Conservation (phyloP, 2,329 filamentous ascomycete genomes). For the Phialocephala subalpina region DNA sequence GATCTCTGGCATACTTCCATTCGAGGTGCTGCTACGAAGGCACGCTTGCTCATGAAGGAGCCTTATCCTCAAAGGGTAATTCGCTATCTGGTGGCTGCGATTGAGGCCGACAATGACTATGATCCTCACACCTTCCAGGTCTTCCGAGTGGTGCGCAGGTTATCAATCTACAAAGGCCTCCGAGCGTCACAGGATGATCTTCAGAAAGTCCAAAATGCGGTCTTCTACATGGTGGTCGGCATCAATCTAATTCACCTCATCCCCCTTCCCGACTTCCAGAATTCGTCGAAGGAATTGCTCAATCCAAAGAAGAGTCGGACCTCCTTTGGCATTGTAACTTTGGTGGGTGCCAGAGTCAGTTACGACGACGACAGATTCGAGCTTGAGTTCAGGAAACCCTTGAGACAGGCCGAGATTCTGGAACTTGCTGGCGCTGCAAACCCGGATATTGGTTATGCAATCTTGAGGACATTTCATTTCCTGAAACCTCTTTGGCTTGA, state of each 20-base stretch:
- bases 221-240: conserved; percentile 74
- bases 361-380: conserved; percentile 72
- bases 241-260: conserved; percentile 75
- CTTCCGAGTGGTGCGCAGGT: conserved; percentile 72
- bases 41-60: conserved; percentile 57
- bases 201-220: conserved; percentile 67
- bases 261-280: conserved; percentile 65
- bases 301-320: conserved; percentile 54
- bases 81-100: conserved; percentile 66
- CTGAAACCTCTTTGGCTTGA: conserved; percentile 72
- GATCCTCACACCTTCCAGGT: conserved; percentile 72
- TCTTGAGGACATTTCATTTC: conserved; percentile 67
- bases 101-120: conserved; percentile 74
- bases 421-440: conserved; percentile 71
- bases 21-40: conserved; percentile 64
- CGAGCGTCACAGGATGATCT: conserved; percentile 72
- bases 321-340: conserved; percentile 69
- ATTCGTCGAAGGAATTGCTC: conserved; percentile 51
- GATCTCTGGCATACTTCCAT: conserved; percentile 71
- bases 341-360: conserved; percentile 66
- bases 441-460: conserved; percentile 67
- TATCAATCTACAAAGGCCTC: conserved; percentile 58
- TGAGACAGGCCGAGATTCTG: conserved; percentile 61
- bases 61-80: conserved; percentile 66
- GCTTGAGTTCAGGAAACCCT: conserved; percentile 66